phyloP scores from a whole-genome alignment of 495 filamentous ascomycete genomes.

The Penicillium samsonianum region DNA sequence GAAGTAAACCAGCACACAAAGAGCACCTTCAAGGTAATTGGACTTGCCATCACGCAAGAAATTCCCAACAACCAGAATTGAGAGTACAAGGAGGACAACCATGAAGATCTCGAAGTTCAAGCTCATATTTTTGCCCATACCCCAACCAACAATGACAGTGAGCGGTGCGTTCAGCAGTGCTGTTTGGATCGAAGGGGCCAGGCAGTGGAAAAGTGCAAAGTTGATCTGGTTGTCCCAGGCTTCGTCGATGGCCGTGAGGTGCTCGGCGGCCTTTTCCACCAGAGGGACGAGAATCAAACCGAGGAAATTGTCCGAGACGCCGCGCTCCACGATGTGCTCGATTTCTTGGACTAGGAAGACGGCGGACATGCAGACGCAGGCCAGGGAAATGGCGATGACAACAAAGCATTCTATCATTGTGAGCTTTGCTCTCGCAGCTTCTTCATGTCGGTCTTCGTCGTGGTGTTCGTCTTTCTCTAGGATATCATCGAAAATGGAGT shows the following conservation, averaged over 20 bases:
- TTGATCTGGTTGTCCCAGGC: constrained; percentile 72
- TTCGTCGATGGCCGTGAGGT: constrained; percentile 87
- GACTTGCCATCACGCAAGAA: constrained; percentile 77
- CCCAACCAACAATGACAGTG: constrained; percentile 83
- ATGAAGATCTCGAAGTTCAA: constrained; percentile 89
- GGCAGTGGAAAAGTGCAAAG: constrained; percentile 86
- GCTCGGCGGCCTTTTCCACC: constrained; percentile 90
- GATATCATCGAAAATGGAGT: constrained; percentile 72
- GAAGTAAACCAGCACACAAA: constrained; percentile 65
- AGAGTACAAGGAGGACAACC: constrained; percentile 79
- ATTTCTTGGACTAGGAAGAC: constrained; percentile 83
- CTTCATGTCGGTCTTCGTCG: constrained; percentile 67
- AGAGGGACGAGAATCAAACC: constrained; percentile 73
- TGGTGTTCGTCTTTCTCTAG: constrained; percentile 70
- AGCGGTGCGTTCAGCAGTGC: constrained; percentile 86
- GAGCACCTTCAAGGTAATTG: constrained; percentile 76
- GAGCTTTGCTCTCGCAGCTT: constrained; percentile 66
- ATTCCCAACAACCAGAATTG: constrained; percentile 83
- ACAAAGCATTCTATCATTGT: constrained; percentile 75
- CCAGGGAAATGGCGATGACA: constrained; percentile 65
- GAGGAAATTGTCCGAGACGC: constrained; percentile 76
- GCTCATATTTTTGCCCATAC: constrained; percentile 67
- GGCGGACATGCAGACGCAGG: constrained; percentile 77
- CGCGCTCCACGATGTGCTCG: constrained; percentile 64
- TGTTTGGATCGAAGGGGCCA: constrained; percentile 87